These are phyloP conservation scores for Durusdinium trenchii DNA, from an alignment of 73 alveolate genomes.

Conservation along the genomic window DNA sequence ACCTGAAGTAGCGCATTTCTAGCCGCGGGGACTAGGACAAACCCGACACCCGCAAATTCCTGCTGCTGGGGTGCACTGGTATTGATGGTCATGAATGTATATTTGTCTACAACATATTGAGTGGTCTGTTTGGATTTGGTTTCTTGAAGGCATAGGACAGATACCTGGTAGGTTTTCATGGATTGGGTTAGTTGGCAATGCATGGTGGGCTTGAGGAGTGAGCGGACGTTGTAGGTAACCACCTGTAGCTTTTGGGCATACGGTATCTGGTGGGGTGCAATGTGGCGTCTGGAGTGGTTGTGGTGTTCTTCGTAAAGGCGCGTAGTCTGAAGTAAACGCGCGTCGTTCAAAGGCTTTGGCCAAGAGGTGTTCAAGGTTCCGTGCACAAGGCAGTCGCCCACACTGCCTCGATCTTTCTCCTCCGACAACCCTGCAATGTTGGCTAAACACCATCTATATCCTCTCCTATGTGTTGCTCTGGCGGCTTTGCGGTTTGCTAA, in stretches of 20 bases:
- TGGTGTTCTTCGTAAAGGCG: conserved; percentile 36
- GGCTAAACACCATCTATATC: too few relatives aligned
- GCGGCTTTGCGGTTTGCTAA: too few relatives aligned
- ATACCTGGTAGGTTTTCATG: background rate
- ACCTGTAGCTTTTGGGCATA: background rate
- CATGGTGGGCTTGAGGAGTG: conserved; percentile 9
- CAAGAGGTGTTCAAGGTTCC: too few relatives aligned
- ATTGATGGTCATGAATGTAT: background rate
- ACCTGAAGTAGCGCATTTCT: too few relatives aligned
- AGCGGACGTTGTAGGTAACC: conserved; percentile 24
- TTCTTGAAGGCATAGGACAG: conserved; percentile 1
- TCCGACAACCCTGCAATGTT: too few relatives aligned
- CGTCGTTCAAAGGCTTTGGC: conserved; percentile 46
- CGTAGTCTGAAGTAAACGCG: background rate
- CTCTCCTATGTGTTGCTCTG: too few relatives aligned
- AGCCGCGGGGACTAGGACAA: background rate
- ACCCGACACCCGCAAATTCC: conserved; percentile 23
- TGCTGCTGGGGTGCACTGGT: background rate
- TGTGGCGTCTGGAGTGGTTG: background rate
- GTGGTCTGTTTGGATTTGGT: conserved; percentile 1
- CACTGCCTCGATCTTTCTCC: too few relatives aligned
- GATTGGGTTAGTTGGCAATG: background rate
- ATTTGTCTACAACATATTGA: conserved; percentile 20
- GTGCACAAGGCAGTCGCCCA: too few relatives aligned
- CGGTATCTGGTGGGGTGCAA: too few relatives aligned